These are phyloP conservation scores for Rhynchosporium agropyri DNA, from an alignment of 2,329 filamentous ascomycete species.

Conservation along the genomic window DNA sequence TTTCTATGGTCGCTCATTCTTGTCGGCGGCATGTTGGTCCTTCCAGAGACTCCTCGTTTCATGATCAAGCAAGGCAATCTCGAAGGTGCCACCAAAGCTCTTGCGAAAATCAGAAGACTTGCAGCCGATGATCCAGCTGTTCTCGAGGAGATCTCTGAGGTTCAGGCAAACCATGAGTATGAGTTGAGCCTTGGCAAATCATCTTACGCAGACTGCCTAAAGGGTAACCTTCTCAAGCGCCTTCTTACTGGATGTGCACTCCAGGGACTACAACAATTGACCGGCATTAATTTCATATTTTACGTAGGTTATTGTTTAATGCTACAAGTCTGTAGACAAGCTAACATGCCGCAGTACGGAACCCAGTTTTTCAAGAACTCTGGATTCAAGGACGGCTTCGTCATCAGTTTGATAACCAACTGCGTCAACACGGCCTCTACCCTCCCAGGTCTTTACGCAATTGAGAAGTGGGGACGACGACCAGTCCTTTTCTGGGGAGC, in stretches of 20 bases:
- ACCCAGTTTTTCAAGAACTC: slow-evolving; percentile 62
- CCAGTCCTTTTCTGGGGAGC: slow-evolving; percentile 67
- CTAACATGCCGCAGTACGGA: slow-evolving; percentile 47
- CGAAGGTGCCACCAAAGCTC: slow-evolving; percentile 58
- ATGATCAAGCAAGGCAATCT: slow-evolving; percentile 62
- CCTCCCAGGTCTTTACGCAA: slow-evolving; percentile 62
- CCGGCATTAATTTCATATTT: slow-evolving; percentile 61
- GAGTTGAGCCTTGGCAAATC: slow-evolving; percentile 57
- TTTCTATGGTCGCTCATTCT: slow-evolving; percentile 72
- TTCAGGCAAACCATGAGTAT: slow-evolving; percentile 65
- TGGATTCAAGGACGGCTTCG: slow-evolving; percentile 56
- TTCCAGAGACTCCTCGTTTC: slow-evolving; percentile 75
- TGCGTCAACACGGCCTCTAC: slow-evolving; percentile 67
- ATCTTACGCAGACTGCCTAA: slow-evolving; percentile 57
- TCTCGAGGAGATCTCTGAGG: slow-evolving; percentile 63
- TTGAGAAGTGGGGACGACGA: slow-evolving; percentile 67
- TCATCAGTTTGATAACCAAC: slow-evolving; percentile 65
- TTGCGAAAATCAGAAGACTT: slow-evolving; percentile 64
- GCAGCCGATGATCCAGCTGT: slow-evolving; percentile 58
- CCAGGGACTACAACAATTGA: slow-evolving; percentile 68
- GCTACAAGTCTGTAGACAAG: too few relatives aligned
- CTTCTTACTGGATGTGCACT: slow-evolving; percentile 69
- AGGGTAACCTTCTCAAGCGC: slow-evolving; percentile 50
- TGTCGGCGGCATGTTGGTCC: slow-evolving; percentile 62
- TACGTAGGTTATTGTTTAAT: slow-evolving; percentile 43